Evolutionary conservation across 2,329 filamentous ascomycete species (phyloP), one percentile per base, ranked within the genome.

Genomic region (Ascochyta pisi): DNA sequence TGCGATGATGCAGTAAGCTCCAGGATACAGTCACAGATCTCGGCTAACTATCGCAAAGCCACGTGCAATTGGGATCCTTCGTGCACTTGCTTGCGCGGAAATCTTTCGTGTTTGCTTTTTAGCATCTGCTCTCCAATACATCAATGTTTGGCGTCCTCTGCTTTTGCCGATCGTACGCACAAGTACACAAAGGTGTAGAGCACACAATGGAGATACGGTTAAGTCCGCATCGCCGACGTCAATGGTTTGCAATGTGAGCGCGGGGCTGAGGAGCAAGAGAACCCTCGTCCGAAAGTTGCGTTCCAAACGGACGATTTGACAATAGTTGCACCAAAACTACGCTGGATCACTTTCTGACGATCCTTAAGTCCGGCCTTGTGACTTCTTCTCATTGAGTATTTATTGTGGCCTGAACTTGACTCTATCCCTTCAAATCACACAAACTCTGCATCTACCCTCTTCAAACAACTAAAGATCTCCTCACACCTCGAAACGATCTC

Each of bases 1-100:
- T 47, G 53, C 37, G 46, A 39, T 53, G 51, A 49, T 53, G 50
- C 23, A 48, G 54, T 62, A 50, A 62, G 50, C 41, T 16, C 37
- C 29, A 27, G 15, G 33, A 24, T 33, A 33, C 27, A 43, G 48
- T 26, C 40, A 52, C 22, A 38, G 40, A 54, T 47, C 38, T 62
- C 54, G 54, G 42, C 43, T 19, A 19, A 19, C 19, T 61, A 55
- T 59, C 55, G 43, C 45, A 40, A 34, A 49, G 15, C 26, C 55
- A 58, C 42, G 46, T 44, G 54, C 45, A 24, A 29, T 27, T 42
- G 39, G 39, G 27, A 29, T 23, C 16, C 35, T 15, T 34, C 12
- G 26, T 31, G 26, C 23, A 19, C 26, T 43, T 43, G 15, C 13
- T 12, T 31, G 4, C 9, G 9, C 13, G 3, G 8, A 22, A 13